Percentiles rank a stretch among this genome's conserved stretches.
Conservation (phyloP, 768 basidiomycete genomes). For the Glaciozyma martinii region DNA sequence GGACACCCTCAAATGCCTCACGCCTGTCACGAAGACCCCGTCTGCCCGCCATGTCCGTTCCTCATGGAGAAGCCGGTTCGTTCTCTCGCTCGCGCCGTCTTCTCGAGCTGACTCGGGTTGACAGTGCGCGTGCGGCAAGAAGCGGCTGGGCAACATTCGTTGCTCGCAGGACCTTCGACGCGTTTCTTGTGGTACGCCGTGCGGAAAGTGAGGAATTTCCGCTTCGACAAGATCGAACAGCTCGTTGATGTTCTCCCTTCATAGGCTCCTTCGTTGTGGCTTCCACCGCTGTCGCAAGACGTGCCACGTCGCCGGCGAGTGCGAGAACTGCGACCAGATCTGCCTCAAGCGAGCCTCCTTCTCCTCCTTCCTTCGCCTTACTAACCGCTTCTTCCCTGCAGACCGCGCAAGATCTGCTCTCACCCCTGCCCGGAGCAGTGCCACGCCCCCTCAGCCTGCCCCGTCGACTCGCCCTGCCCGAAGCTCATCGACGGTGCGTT, state of each 20-base stretch:
- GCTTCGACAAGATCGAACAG: background rate
- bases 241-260: background rate
- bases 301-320: conserved; percentile 68
- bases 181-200: conserved; percentile 73
- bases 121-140: conserved; percentile 90
- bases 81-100: too few relatives aligned
- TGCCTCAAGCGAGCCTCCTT: too few relatives aligned
- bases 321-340: conserved; percentile 62
- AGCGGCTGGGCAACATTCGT: conserved; percentile 61
- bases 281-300: conserved; percentile 74
- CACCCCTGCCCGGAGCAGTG: conserved; percentile 46
- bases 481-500: conserved; percentile 43
- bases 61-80: conserved; percentile 63
- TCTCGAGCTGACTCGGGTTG: too few relatives aligned
- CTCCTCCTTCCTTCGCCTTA: too few relatives aligned
- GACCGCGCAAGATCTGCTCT: conserved; percentile 54
- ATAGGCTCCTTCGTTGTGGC: conserved; percentile 65
- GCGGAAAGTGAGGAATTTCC: conserved; percentile 55
- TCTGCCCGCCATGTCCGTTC: conserved; percentile 81
- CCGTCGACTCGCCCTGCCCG: conserved; percentile 69
- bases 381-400: conserved; percentile 44
- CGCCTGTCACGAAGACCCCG: conserved; percentile 66
- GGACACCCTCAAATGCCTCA: conserved; percentile 74
- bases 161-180: conserved; percentile 67
- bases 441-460: conserved; percentile 80